Conservation (phyloP, 2,329 filamentous ascomycete species). For the Nigrospora oryzae region DNA sequence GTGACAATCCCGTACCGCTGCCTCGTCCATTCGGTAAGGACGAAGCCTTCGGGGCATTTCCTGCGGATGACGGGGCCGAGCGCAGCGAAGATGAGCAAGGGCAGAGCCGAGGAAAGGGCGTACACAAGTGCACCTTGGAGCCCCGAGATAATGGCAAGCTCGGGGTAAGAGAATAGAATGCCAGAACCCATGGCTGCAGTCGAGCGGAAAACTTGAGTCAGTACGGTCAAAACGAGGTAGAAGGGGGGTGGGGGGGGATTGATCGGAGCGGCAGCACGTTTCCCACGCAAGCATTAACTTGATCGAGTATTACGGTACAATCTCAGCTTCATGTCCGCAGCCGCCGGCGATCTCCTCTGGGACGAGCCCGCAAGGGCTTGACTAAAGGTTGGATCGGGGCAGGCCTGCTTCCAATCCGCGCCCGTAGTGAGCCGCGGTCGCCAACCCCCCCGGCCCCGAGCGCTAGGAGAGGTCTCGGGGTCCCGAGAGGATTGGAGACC, state of each 20-base stretch:
- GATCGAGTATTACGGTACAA: slow-evolving; percentile 95
- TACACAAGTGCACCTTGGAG: slow-evolving; percentile 74
- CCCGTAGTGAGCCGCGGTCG: slow-evolving; percentile 75
- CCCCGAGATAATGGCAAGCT: slow-evolving; percentile 70
- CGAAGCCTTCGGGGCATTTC: slow-evolving; percentile 77
- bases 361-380: slow-evolving; percentile 1
- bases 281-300: slow-evolving; percentile 99
- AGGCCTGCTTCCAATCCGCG: slow-evolving; percentile 52
- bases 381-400: slow-evolving; percentile 41
- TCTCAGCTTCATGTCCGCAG: slow-evolving; percentile 70
- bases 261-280: slow-evolving; percentile 83
- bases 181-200: slow-evolving; percentile 69
- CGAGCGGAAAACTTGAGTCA: slow-evolving; percentile 34
- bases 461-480: slow-evolving; percentile 1
- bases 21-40: slow-evolving; percentile 76
- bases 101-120: slow-evolving; percentile 62
- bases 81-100: slow-evolving; percentile 65
- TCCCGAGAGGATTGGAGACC: slow-evolving; percentile 16
- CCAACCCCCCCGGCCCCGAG: slow-evolving; percentile 10
- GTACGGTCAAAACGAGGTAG: slow-evolving; percentile 14
- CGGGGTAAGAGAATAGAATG: slow-evolving; percentile 75
- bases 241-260: slow-evolving; percentile 19
- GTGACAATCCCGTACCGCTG: slow-evolving; percentile 65
- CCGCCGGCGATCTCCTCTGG: slow-evolving; percentile 27
- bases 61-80: slow-evolving; percentile 70